Evolutionary conservation across 306 rosid genomes (phyloP), one percentile per base, ranked within the genome.

Genomic region (Trichosanthes cucumerina): DNA sequence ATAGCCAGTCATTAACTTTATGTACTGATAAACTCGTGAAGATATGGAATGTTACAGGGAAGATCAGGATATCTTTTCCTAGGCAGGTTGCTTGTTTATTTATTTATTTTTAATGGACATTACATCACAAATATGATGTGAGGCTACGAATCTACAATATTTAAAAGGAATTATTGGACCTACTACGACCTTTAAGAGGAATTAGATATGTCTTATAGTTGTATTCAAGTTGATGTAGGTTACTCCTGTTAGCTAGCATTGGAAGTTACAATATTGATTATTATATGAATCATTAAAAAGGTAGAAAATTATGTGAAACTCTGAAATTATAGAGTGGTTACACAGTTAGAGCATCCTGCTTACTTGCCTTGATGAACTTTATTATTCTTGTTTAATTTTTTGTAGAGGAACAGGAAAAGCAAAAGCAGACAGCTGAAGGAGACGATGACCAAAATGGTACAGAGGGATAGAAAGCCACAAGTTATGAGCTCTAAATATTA

Each of bases 331-430:
- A 15, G 14, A 41, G 5, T 8, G n/a, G 21, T 14, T 39, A 41
- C 24, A 57, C 21, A 44, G 13, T 13, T 19, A 38, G 58, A 83
- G 65, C 50, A 23, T 26, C 44, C 24, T 5, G 33, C 5, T 68
- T 64, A 1, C n/a, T 43, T n/a, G n/a, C 33, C 79, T 11, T 46
- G 2, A 16, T 81, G 78, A 79, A 34, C 15, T 18, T 11, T 70
- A 9, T 74, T 57, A 9, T 74, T 57, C 12, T 23, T 50, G 36
- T 79, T 33, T 70, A 24, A 18, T 54, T 60, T 75, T 63, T 50
- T 53, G 76, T 88, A 92, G 97, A 83, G 91, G 94, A 93, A 87
- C 96, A 90, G 86, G 96, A 89, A 84, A 92, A 86, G 82, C 87
- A 91, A 68, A 89, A 87, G 66, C 86, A 88, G 82, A 46, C 87